Evolutionary conservation across 768 basidiomycete genomes (phyloP).

Genomic region (Pulveroboletus sp.): DNA sequence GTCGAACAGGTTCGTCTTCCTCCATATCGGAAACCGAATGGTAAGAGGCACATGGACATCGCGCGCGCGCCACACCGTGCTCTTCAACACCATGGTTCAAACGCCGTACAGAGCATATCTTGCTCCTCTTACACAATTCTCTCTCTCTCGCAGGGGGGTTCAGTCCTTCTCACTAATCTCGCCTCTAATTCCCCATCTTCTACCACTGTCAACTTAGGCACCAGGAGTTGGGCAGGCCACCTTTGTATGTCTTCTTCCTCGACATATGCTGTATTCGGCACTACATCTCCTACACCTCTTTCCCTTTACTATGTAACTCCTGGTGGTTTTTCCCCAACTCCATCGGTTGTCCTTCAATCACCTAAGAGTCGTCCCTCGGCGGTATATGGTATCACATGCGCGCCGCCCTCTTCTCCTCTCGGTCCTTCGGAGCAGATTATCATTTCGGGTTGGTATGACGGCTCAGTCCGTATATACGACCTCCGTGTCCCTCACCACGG

Average conservation of each 20-base stretch:
- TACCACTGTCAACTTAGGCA: conserved; percentile 39
- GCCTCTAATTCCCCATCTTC: conserved; percentile 15
- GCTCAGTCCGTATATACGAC: conserved; percentile 68
- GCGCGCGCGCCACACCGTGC: conserved; percentile 18
- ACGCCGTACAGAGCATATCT: conserved; percentile 54
- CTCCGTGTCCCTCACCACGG: conserved; percentile 46
- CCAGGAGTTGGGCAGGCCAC: conserved; percentile 60
- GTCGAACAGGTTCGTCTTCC: conserved; percentile 44
- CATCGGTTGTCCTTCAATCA: conserved; percentile 47
- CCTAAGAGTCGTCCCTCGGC: conserved; percentile 41
- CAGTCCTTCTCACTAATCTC: conserved; percentile 37
- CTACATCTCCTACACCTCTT: conserved; percentile 52
- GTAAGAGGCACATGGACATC: conserved; percentile 16
- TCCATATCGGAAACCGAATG: conserved; percentile 5
- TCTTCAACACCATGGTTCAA: conserved; percentile 36
- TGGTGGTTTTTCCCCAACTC: conserved; percentile 40
- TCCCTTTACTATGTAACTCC: conserved; percentile 50
- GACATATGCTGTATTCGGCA: conserved; percentile 66
- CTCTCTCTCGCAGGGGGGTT: conserved; percentile 55
- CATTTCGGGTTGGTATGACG: conserved; percentile 81
- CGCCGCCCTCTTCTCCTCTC: conserved; percentile 60
- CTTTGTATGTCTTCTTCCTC: conserved; percentile 47
- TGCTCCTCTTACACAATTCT: conserved; percentile 43
- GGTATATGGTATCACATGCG: conserved; percentile 66
- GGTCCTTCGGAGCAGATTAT: conserved; percentile 68